Percentiles rank a stretch among this genome's conserved stretches.
phyloP scores from a whole-genome alignment of 1,284 basidiomycete species.

The Sanguinoderma infundibulare region DNA sequence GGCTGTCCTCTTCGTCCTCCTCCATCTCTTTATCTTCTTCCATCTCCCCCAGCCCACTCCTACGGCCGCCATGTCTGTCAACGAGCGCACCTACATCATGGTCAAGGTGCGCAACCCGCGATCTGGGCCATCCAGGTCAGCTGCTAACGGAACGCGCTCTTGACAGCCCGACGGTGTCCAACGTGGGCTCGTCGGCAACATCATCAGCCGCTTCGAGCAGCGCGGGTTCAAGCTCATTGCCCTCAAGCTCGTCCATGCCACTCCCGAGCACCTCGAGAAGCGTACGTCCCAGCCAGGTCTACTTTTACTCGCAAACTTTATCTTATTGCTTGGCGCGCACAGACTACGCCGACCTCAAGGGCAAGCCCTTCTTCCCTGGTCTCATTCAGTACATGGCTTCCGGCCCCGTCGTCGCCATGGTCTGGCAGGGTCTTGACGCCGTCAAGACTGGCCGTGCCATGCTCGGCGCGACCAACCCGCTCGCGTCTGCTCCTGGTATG shows the following conservation, averaged over 20 bases:
- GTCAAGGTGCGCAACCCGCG: conserved; percentile 63
- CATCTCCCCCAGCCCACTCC: conserved; percentile 34
- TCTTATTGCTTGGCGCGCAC: conserved; percentile 11
- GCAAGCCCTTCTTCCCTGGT: conserved; percentile 92
- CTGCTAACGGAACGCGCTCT: background rate
- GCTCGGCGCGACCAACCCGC: conserved; percentile 98
- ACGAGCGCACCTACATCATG: conserved; percentile 89
- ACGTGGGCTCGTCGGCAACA: conserved; percentile 92
- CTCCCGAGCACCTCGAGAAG: conserved; percentile 84
- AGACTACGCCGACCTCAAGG: conserved; percentile 95
- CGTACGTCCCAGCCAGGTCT: conserved; percentile 49
- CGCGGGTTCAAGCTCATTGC: conserved; percentile 95
- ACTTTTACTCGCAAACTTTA: background rate
- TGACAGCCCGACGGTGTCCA: conserved; percentile 95
- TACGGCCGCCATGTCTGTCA: conserved; percentile 54
- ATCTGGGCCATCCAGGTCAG: background rate
- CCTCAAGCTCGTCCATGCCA: conserved; percentile 83
- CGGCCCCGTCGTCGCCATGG: conserved; percentile 96
- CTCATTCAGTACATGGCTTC: conserved; percentile 94
- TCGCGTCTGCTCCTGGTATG: conserved; percentile 83
- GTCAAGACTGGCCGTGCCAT: conserved; percentile 96
- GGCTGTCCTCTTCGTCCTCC: conserved; percentile 35
- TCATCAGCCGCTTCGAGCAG: conserved; percentile 92
- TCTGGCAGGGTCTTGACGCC: conserved; percentile 96
- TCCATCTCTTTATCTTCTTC: conserved; percentile 37